phyloP scores from a whole-genome alignment of 768 basidiomycete species.

The Lentinula sp. region DNA sequence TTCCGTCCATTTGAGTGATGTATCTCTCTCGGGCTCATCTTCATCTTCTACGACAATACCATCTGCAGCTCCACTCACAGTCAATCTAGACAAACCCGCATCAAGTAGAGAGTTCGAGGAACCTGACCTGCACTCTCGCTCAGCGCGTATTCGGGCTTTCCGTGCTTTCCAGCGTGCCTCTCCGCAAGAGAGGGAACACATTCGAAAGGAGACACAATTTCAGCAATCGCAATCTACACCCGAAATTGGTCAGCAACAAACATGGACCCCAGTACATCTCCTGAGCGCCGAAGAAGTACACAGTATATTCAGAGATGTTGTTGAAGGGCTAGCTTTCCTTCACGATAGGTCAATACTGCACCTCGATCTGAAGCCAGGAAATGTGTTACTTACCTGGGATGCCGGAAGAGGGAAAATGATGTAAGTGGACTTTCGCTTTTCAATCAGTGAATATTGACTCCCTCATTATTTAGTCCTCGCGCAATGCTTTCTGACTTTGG shows the following conservation, averaged over 20 bases:
- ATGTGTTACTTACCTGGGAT: slow-evolving; percentile 89
- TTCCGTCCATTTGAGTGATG: not conserved
- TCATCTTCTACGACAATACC: slow-evolving; percentile 15
- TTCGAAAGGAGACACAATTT: slow-evolving; percentile 40
- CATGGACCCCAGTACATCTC: slow-evolving; percentile 76
- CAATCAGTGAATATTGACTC: not conserved
- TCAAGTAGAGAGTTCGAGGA: not conserved
- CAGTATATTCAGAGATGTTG: slow-evolving; percentile 78
- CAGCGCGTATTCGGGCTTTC: slow-evolving; percentile 73
- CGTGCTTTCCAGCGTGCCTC: slow-evolving; percentile 60
- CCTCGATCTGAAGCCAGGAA: slow-evolving; percentile 90
- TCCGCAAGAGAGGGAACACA: slow-evolving; percentile 56
- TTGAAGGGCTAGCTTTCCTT: slow-evolving; percentile 85
- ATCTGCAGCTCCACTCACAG: not conserved
- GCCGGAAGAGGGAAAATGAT: slow-evolving; percentile 78
- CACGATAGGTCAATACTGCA: slow-evolving; percentile 85
- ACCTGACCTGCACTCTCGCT: slow-evolving; percentile 45
- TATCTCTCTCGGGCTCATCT: slow-evolving; percentile 3
- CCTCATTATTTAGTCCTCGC: slow-evolving; percentile 52
- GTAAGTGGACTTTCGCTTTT: slow-evolving; percentile 33
- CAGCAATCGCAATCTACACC: slow-evolving; percentile 8
- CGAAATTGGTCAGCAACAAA: slow-evolving; percentile 8
- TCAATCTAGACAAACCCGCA: not conserved
- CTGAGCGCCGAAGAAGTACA: slow-evolving; percentile 81
- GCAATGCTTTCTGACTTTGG: slow-evolving; percentile 97